Evolutionary conservation across 495 filamentous ascomycete genomes (phyloP), one percentile per base, ranked within the genome.

Genomic region (Aspergillus cavernicola): DNA sequence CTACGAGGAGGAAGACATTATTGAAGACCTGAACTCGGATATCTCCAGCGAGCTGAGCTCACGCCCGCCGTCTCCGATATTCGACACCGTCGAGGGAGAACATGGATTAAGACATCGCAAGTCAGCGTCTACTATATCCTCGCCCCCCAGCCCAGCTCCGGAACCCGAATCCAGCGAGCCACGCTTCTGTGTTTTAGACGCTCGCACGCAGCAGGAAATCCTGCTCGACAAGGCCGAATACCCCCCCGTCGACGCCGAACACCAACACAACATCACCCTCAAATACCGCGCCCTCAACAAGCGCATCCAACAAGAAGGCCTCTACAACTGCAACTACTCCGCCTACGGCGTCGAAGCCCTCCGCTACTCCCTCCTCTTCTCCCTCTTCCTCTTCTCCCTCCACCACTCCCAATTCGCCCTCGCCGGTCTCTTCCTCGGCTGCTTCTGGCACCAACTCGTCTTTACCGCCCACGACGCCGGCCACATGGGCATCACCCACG

Each of bases 381-480:
- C 61, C n/a, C 70, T 83, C 15, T 78, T 80, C 53, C 58, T 85
- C 7, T 54, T 85, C 31, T 81, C 3, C 40, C 37, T 40, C 3
- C 37, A 18, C 16, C 6, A 15, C 16, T 40, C 37, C 16, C 22
- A 18, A 18, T 40, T 40, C 16, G 37, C 16, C 16, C 22, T 40
- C 19, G 37, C 37, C 37, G 37, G 37, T 13, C 4, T 90, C 52
- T 92, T 83, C 63, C 74, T 97, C 38, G 93, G 92, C 15, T 75
- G 80, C 36, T 82, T 96, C 62, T 98, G 93, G 93, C 93, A 97
- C 62, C 93, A 98, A 64, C 81, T 97, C 23, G 87, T 93, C 35
- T 98, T 98, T 69, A 85, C 87, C 3, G 93, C 89, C 57, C 93
- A 98, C 74, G 93, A 98, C 78, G 90, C 93, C 32, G 91, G 90